Percentiles rank a stretch among this genome's conserved stretches.
These are phyloP conservation scores for Fusarium humuli DNA, from an alignment of 2,329 filamentous ascomycete species.

Conservation along the genomic window DNA sequence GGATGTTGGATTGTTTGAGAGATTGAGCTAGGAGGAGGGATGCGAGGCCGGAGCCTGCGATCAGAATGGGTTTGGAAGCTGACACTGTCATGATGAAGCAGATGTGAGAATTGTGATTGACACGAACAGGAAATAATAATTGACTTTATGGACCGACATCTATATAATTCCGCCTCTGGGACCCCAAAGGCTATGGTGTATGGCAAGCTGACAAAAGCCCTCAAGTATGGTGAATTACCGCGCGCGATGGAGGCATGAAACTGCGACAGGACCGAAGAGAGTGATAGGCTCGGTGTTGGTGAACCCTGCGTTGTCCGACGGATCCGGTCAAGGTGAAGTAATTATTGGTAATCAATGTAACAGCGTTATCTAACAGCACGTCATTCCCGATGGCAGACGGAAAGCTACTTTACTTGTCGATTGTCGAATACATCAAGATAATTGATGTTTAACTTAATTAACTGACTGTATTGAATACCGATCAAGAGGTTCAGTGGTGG, in stretches of 20 bases:
- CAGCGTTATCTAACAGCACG: neutral
- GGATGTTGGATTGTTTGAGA: slow-evolving; percentile 56
- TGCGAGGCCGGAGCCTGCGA: slow-evolving; percentile 58
- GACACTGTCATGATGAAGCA: slow-evolving; percentile 22
- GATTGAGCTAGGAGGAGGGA: slow-evolving; percentile 59
- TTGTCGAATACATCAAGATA: neutral
- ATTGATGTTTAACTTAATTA: too few species aligned
- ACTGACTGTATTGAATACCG: too few species aligned
- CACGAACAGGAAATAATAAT: neutral
- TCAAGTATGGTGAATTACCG: neutral
- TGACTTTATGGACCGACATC: neutral
- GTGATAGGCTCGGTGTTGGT: neutral
- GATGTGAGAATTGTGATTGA: neutral
- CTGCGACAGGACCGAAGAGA: neutral
- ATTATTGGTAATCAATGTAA: neutral
- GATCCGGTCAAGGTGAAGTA: neutral
- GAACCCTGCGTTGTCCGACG: neutral
- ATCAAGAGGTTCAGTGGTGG: too few species aligned
- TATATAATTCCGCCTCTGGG: neutral
- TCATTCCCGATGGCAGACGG: neutral
- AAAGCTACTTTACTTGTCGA: neutral
- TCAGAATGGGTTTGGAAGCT: slow-evolving; percentile 53
- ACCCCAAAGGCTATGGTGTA: neutral
- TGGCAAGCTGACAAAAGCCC: neutral
- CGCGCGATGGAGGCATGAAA: neutral